These are phyloP conservation scores for Yamadazyma songkhlaensis DNA, from an alignment of 1,139 yeast species.

Conservation along the genomic window DNA sequence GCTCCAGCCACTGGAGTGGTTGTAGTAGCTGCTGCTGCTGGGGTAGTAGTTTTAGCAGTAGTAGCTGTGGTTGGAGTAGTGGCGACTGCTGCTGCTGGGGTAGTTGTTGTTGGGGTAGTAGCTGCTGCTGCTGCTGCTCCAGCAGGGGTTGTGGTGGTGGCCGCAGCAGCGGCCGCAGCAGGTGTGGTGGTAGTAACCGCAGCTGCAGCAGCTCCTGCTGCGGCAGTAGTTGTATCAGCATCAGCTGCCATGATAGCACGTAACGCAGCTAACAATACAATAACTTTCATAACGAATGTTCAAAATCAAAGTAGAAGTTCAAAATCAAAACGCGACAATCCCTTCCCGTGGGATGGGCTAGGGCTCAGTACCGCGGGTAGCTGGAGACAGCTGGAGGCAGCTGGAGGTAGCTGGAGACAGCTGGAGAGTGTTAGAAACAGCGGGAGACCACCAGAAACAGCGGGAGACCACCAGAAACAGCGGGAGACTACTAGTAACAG, in stretches of 20 bases:
- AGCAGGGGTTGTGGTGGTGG: slow-evolving; percentile 6
- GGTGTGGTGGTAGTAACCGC: slow-evolving; percentile 11
- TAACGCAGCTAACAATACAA: slow-evolving; percentile 2
- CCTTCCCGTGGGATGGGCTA: neutral
- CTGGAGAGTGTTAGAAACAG: too few relatives aligned
- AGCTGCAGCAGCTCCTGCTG: slow-evolving; percentile 10
- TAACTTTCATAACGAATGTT: slow-evolving; percentile 7
- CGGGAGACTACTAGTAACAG: too few relatives aligned
- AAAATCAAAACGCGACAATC: slow-evolving; percentile 6
- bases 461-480: too few relatives aligned
- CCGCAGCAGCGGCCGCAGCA: too few relatives aligned
- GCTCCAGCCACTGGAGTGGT: neutral
- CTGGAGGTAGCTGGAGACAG: too few relatives aligned
- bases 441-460: too few relatives aligned
- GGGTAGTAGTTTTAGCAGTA: neutral
- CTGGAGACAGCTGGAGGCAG: too few relatives aligned
- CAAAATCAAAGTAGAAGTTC: slow-evolving; percentile 1
- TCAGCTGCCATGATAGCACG: slow-evolving; percentile 1
- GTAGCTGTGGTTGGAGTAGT: neutral
- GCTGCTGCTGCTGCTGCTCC: slow-evolving; percentile 1
- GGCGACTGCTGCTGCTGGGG: slow-evolving; percentile 3
- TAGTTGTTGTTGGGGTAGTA: neutral
- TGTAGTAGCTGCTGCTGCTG: neutral
- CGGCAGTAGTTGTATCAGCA: slow-evolving; percentile 5
- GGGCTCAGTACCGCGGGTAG: too few relatives aligned